A percentile compares a stretch with the other conserved stretches of the same genome.
Evolutionary conservation across 257 asterid species (phyloP).

Genomic region (Cruciata laevipes): DNA sequence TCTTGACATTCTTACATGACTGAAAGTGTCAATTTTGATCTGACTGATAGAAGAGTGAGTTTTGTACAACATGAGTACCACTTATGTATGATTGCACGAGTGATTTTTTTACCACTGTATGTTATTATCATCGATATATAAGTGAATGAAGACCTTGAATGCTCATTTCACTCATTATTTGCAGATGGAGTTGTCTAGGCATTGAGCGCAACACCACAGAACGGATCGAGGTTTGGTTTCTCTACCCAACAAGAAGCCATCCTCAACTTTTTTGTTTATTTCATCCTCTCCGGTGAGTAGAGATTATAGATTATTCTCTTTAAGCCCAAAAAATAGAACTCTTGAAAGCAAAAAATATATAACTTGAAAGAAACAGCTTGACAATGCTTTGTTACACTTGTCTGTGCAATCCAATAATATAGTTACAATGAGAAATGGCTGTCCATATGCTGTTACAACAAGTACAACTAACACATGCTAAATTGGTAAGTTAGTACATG

Average conservation of each 20-base stretch:
- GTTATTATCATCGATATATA: not conserved
- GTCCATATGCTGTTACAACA: not conserved
- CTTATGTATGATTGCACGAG: not conserved
- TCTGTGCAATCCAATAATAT: not conserved
- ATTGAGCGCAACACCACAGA: not conserved
- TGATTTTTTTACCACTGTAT: too few relatives aligned
- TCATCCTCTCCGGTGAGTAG: not conserved
- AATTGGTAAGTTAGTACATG: not conserved
- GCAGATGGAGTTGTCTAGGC: not conserved
- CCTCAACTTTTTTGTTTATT: not conserved
- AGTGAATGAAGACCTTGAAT: not conserved
- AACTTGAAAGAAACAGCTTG: not conserved
- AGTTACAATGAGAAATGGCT: not conserved
- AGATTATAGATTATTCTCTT: not conserved
- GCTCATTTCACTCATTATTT: not conserved
- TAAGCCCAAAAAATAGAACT: not conserved
- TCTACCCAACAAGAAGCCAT: not conserved
- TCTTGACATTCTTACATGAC: not conserved
- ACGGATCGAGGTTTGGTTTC: not conserved
- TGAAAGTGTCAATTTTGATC: not conserved
- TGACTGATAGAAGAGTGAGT: not conserved
- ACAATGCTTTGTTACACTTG: not conserved
- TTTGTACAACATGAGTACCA: not conserved
- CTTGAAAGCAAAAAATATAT: not conserved
- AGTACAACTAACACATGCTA: conserved; percentile 1